Evolutionary conservation across 768 basidiomycete genomes (phyloP), one percentile per base, ranked within the genome.

Genomic region (Panaeolus cyanescens): DNA sequence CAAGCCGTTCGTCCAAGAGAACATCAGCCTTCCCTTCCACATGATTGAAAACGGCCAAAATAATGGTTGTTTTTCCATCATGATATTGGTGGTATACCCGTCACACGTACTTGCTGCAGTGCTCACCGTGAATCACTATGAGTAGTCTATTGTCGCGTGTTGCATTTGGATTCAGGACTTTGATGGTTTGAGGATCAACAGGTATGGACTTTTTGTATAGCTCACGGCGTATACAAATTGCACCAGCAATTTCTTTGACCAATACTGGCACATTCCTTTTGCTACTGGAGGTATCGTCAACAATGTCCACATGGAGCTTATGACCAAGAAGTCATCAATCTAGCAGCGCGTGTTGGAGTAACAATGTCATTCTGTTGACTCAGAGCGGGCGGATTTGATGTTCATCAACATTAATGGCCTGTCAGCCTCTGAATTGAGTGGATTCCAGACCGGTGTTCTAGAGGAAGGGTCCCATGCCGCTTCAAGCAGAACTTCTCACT

Each of bases 51-150:
- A 59, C 42, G 25, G 30, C 42, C 42, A 59, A 50, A 32, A 59
- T 53, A 31, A 59, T 15, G 9, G 33, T 59, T 32, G 42, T 30
- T n/a, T 59, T 28, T 8, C 30, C 9, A n/a, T 12, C 32, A 32
- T 59, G 28, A 28, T 59, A 59, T 34, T 20, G 42, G 31, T 59
- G 39, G 36, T 58, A 37, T 39, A 58, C 40, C 57, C 30, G 5
- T 28, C 57, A 22, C 4, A 58, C 57, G 8, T 58, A 40, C 37
- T 58, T 58, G 10, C 57, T 36, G n/a, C 56, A 58, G 32, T 55
- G 55, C 13, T 59, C 42, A 25, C 58, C 58, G 2, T 58, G 40
- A 33, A 59, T 59, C 28, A 59, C 32, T 5, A 59, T 6, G n/a
- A 59, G 30, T 2, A 59, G 5, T 20, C 57, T 28, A 19, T 58